phyloP scores from a whole-genome alignment of 192 early-diverging fungal genomes.

The Rhizophlyctis rosea region DNA sequence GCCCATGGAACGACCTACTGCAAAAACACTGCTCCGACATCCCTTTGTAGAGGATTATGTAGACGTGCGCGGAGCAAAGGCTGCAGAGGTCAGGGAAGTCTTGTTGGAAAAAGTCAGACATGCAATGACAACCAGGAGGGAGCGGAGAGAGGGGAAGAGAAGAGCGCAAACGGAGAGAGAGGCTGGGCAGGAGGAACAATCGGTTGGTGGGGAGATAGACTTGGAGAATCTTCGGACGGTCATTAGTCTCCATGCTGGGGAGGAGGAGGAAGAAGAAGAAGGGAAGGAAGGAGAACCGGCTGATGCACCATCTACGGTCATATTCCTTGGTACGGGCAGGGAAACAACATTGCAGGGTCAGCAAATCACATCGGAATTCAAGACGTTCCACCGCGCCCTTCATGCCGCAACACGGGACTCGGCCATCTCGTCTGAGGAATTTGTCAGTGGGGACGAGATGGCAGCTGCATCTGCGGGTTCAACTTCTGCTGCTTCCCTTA shows the following conservation, averaged over 20 bases:
- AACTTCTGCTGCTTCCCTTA: too few relatives aligned
- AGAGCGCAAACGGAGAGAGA: not conserved
- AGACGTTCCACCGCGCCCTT: too few relatives aligned
- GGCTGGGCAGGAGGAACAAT: not conserved
- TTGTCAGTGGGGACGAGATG: too few relatives aligned
- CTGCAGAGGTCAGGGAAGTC: slow-evolving; percentile 6
- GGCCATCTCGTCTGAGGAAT: too few relatives aligned
- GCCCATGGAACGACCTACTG: slow-evolving; percentile 25
- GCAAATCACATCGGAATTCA: too few relatives aligned
- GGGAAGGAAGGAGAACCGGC: slow-evolving; percentile 18
- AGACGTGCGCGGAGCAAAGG: slow-evolving; percentile 10
- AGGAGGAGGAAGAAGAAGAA: slow-evolving; percentile 14
- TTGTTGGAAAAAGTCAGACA: slow-evolving; percentile 28
- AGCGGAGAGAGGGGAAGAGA: not conserved
- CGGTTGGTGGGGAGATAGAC: too few relatives aligned
- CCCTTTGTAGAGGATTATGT: slow-evolving; percentile 28
- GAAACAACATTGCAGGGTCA: too few relatives aligned
- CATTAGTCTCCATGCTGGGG: too few relatives aligned
- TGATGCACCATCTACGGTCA: too few relatives aligned
- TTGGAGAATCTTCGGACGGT: not conserved
- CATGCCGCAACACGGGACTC: too few relatives aligned
- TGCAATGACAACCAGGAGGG: slow-evolving; percentile 4
- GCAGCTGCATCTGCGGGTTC: too few relatives aligned
- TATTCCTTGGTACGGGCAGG: too few relatives aligned
- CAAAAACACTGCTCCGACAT: slow-evolving; percentile 28